These are phyloP conservation scores for Coniophora puteana DNA, from an alignment of 1,284 basidiomycete species.

Conservation along the genomic window DNA sequence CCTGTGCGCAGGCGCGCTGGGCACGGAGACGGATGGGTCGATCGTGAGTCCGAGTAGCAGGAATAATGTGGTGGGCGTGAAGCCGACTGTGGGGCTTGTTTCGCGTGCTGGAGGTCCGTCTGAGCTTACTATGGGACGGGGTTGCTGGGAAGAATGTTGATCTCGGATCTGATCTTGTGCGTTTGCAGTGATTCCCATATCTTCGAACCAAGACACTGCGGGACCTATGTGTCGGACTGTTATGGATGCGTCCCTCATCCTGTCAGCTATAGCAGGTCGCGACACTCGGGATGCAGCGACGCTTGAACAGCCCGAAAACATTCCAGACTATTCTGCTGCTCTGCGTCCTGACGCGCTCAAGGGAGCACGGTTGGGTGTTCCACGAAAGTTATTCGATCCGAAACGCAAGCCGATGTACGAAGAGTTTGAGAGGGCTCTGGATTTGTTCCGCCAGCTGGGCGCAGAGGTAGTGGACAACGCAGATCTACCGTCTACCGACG, in stretches of 20 bases:
- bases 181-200: slow-evolving; percentile 44
- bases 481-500: slow-evolving; percentile 34
- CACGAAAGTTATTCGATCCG: slow-evolving; percentile 26
- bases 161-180: background rate
- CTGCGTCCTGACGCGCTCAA: slow-evolving; percentile 31
- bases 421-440: slow-evolving; percentile 36
- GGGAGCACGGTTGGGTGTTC: slow-evolving; percentile 41
- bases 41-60: slow-evolving; percentile 38
- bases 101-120: slow-evolving; percentile 41
- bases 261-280: slow-evolving; percentile 40
- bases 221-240: slow-evolving; percentile 47
- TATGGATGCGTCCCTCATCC: slow-evolving; percentile 40
- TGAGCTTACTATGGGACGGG: background rate
- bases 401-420: slow-evolving; percentile 8
- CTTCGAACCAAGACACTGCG: slow-evolving; percentile 46
- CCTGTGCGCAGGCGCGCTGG: slow-evolving; percentile 45
- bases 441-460: slow-evolving; percentile 33
- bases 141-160: too few species aligned
- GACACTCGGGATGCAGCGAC: slow-evolving; percentile 45
- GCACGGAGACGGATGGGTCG: slow-evolving; percentile 51
- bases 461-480: slow-evolving; percentile 41
- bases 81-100: slow-evolving; percentile 49
- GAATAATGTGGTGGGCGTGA: slow-evolving; percentile 49
- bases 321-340: slow-evolving; percentile 38
- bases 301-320: slow-evolving; percentile 32